Percentiles rank a stretch among this genome's conserved stretches.
Evolutionary conservation across 192 early-diverging fungal genomes (phyloP).

Genomic region (Backusella mclennaniae): DNA sequence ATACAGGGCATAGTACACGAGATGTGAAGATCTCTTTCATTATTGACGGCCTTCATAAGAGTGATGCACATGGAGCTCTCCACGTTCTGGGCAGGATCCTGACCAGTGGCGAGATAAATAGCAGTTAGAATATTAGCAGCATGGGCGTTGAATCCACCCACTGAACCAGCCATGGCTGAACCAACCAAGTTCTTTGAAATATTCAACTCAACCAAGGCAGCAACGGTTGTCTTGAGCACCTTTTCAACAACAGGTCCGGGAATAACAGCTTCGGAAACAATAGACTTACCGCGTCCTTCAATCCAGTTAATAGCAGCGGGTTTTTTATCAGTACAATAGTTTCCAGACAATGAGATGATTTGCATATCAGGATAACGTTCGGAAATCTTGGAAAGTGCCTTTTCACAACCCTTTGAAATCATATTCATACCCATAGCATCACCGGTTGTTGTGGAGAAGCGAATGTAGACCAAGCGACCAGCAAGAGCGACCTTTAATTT

Average conservation of each 20-base stretch:
- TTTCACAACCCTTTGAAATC: slow-evolving; percentile 95
- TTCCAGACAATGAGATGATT: slow-evolving; percentile 83
- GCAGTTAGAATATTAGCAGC: slow-evolving; percentile 93
- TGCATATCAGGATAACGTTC: slow-evolving; percentile 70
- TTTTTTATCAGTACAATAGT: slow-evolving; percentile 97
- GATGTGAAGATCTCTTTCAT: slow-evolving; percentile 77
- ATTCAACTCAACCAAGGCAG: slow-evolving; percentile 77
- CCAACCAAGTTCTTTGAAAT: slow-evolving; percentile 89
- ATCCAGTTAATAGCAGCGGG: slow-evolving; percentile 97
- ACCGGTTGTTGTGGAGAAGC: slow-evolving; percentile 88
- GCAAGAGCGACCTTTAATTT: slow-evolving; percentile 80
- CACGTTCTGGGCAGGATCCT: slow-evolving; percentile 96
- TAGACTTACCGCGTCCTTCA: slow-evolving; percentile 93
- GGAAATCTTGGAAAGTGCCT: slow-evolving; percentile 62
- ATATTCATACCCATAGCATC: slow-evolving; percentile 99
- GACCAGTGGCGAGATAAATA: slow-evolving; percentile 87
- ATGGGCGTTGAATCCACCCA: slow-evolving; percentile 94
- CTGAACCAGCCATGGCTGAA: slow-evolving; percentile 88
- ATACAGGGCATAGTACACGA: slow-evolving; percentile 93
- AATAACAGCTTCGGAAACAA: slow-evolving; percentile 83
- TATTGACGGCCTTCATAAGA: slow-evolving; percentile 85
- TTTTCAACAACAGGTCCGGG: slow-evolving; percentile 73
- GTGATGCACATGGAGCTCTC: slow-evolving; percentile 93
- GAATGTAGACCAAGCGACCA: slow-evolving; percentile 80
- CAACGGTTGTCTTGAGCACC: slow-evolving; percentile 86